These are phyloP conservation scores for Microbotryomycetes sp. DNA, from an alignment of 1,284 basidiomycete species.

Conservation along the genomic window DNA sequence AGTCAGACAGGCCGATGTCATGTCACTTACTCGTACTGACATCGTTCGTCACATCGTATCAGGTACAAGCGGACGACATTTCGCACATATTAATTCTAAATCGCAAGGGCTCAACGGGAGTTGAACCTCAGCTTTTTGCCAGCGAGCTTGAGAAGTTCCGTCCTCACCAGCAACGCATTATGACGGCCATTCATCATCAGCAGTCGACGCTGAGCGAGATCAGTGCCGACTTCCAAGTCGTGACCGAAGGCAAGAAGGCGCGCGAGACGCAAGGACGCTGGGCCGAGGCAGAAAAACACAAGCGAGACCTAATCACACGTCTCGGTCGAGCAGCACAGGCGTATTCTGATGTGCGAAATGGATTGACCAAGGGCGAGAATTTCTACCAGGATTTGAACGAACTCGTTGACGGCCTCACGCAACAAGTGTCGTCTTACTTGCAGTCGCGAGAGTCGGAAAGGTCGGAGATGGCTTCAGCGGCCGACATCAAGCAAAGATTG, in stretches of 20 bases:
- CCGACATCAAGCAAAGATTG: slow-evolving; percentile 63
- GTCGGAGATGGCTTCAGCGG: slow-evolving; percentile 58
- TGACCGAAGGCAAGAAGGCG: slow-evolving; percentile 65
- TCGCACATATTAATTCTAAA: slow-evolving; percentile 90
- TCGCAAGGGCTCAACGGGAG: slow-evolving; percentile 65
- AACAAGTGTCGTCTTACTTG: slow-evolving; percentile 60
- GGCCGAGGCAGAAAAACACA: slow-evolving; percentile 68
- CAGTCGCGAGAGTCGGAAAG: slow-evolving; percentile 63
- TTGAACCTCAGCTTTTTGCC: slow-evolving; percentile 82
- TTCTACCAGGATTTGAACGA: slow-evolving; percentile 81
- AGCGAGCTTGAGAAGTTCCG: slow-evolving; percentile 92
- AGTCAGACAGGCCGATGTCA: neutral
- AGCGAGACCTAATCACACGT: slow-evolving; percentile 63
- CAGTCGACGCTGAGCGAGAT: slow-evolving; percentile 64
- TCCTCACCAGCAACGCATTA: slow-evolving; percentile 76
- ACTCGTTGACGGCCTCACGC: slow-evolving; percentile 56
- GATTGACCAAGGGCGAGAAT: slow-evolving; percentile 75
- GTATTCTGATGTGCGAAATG: slow-evolving; percentile 80
- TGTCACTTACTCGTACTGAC: neutral
- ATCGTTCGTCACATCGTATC: slow-evolving; percentile 1
- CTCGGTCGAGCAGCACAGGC: slow-evolving; percentile 69
- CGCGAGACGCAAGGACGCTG: slow-evolving; percentile 66
- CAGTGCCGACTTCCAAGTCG: slow-evolving; percentile 58
- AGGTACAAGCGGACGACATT: slow-evolving; percentile 95
- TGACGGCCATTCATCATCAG: slow-evolving; percentile 69